Evolutionary conservation across 176 grass and related monocot genomes (phyloP).

Genomic region (Otatea glauca): DNA sequence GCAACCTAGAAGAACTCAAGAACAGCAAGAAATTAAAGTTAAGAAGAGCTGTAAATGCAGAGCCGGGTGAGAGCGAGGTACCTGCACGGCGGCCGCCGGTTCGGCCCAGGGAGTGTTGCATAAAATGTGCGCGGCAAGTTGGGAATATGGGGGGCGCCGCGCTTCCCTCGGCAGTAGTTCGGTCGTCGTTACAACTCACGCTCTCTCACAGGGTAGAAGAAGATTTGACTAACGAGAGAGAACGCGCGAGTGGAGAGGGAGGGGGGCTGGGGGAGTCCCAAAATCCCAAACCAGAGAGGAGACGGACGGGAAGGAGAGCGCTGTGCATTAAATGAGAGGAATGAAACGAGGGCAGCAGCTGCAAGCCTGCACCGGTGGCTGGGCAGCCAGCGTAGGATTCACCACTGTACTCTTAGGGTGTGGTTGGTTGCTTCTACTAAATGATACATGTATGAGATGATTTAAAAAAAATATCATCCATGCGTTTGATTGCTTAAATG

Average conservation of each 20-base stretch:
- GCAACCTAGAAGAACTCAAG: neutral
- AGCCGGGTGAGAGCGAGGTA: conserved; percentile 17
- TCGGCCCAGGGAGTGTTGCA: neutral
- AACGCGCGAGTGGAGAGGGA: too few relatives aligned
- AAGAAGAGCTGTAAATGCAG: neutral
- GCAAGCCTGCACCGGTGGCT: neutral
- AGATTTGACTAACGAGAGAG: neutral
- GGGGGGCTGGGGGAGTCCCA: neutral
- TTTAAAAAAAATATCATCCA: too few relatives aligned
- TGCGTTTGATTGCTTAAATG: too few relatives aligned
- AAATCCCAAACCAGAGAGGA: neutral
- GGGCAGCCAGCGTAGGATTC: neutral
- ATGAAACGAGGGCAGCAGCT: conserved; percentile 18
- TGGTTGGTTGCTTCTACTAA: too few relatives aligned
- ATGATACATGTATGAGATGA: too few relatives aligned
- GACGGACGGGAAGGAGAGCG: neutral
- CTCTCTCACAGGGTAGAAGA: neutral
- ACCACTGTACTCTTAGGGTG: neutral
- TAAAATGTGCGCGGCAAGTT: conserved; percentile 28
- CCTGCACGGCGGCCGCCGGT: conserved; percentile 13
- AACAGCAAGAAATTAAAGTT: neutral
- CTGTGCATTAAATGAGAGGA: conserved; percentile 48
- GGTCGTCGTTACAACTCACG: neutral
- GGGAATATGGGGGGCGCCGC: neutral
- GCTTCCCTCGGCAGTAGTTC: conserved; percentile 4